Base-by-base conservation (phyloP, 306 rosid species). In the Trifolium repens region DNA sequence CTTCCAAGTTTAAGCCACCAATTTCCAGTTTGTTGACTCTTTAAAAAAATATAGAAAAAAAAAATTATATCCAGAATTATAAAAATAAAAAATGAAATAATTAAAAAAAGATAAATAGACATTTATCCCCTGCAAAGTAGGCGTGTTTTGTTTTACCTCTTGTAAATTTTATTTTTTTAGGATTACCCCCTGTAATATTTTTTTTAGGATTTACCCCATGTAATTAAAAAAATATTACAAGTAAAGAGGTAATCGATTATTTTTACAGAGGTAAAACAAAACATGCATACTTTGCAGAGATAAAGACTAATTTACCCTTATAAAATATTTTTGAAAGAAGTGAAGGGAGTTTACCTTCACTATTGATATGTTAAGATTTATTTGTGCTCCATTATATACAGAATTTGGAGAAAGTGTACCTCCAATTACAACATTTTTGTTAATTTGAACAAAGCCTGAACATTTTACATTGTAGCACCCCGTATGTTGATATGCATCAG, bases 1-100 rank as follows among this genome's bases (percentile, higher is more conserved):
- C 86, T 80, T 74, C 94, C 96, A 50, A 86, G 86, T 73, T 87
- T 90, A 55, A 94, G 89, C 98, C 97, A 91, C 98, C 98, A 94
- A 39, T 94, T 85, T 14, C 97, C 97, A 71, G 89, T 97, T 76
- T 88, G 88, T 2, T 96, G 96, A 85, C 91, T 94, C 97, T 93
- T 17, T 13, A 4, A 9, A 59, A 65, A 37, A 37, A 69, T 9
- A 37, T 5, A 37, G 8, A 37, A 37, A 37, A 8, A 8, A 37
- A 37, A 37, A 37, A 37, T 30, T 30, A 30, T 30, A 30, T 3
- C 4, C 3, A 30, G 34, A 30, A 30, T 30, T 4, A 4, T 3
- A 4, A 30, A 30, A 30, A 30, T 4, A 30, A 62, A 16, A 69
- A 9, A 7, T 0, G 3, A 9, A 53, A 50, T 13, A 9, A 53